Base-by-base conservation (phyloP, 2,329 filamentous ascomycete genomes). In the Dactylonectria estremocensis region DNA sequence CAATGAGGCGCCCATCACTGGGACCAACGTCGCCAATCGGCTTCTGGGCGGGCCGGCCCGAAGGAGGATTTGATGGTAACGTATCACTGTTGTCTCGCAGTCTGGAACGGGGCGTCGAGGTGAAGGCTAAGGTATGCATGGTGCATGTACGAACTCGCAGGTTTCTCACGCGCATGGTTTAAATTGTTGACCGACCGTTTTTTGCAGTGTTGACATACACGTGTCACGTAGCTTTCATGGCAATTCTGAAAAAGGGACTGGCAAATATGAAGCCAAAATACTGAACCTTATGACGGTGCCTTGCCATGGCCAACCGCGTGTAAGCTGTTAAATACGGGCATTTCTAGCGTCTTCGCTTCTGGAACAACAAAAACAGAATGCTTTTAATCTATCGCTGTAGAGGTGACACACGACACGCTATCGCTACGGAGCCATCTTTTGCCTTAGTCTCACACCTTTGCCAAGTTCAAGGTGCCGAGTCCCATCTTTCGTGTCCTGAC, bases 1-100 rank as follows among this genome's bases (percentile, higher is more conserved):
- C 68, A 90, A 73, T 88, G 67, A 90, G 73, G 0, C 88, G 88
- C 9, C 88, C 88, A 0, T 88, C 87, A 50, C 85, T 82, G 16
- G 89, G 61, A 35, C 83, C 80, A 7, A 89, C 75, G 73, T 88
- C 85, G 1, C 86, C 86, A 69, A 89, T 86, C 0, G 87, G 85
- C 82, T 83, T 0, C 86, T 87, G 2, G 85, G 84, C 60, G 88
- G 86, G 1, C 87, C 88, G 73, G 88, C 75, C 2, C 86, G 75
- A 61, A 89, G 75, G 72, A 89, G 89, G 33, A 86, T 88, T 77
- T 89, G 87, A 72, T 89, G 87, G 70, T 89, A 89, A 68, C 89
- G 88, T 4, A 90, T 87, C 0, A 87, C 87, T 66, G 89, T 89
- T 0, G 87, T 86, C 72, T 86, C 86, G 54, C 86, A 87, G 0